Base-by-base conservation (phyloP, 306 rosid species). In the Parietaria judaica region DNA sequence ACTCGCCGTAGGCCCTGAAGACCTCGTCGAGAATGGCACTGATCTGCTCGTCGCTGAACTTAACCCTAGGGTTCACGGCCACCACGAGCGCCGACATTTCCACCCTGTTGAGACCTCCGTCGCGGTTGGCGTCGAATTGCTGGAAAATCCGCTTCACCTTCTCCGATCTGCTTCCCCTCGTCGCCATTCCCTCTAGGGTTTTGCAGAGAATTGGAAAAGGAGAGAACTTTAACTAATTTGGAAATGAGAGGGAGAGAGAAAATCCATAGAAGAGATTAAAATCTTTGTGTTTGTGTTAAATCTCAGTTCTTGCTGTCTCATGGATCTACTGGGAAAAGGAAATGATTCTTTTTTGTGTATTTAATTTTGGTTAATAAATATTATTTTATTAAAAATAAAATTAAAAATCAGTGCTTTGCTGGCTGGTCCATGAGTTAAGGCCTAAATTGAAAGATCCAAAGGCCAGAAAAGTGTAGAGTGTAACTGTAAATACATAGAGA, bases 111-210 rank as follows among this genome's bases (percentile, higher is more conserved):
- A 92, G 87, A 3, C 97, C 99, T 3, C 97, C 99, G 36, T 92
- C 96, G 10, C 66, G 83, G 74, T 84, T 88, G 4, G 36, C 67
- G n/a, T 92, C 99, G 59, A 92, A 92, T 74, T 88, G 96, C 61
- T 79, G 78, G 66, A 92, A 92, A 47, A 92, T 92, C 60, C 95
- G 70, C 69, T 86, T 86, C 60, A 92, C 99, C 78, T 92, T 92
- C 87, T 92, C 99, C 66, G 99, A 92, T 92, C 97, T 84, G 79
- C 85, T 81, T 47, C 99, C 99, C 77, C 99, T 88, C 7, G 94
- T 78, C 60, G 99, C 88, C 99, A 92, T 92, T 72, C 14, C 6
- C 5, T 14, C 54, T 44, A 66, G 63, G 76, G 63, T 60, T 66
- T 60, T n/a, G 45, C 45, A 41, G 45, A 5, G 45, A 41, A 41